Evolutionary conservation across 306 rosid species (phyloP).

Genomic region (Castanea sativa): DNA sequence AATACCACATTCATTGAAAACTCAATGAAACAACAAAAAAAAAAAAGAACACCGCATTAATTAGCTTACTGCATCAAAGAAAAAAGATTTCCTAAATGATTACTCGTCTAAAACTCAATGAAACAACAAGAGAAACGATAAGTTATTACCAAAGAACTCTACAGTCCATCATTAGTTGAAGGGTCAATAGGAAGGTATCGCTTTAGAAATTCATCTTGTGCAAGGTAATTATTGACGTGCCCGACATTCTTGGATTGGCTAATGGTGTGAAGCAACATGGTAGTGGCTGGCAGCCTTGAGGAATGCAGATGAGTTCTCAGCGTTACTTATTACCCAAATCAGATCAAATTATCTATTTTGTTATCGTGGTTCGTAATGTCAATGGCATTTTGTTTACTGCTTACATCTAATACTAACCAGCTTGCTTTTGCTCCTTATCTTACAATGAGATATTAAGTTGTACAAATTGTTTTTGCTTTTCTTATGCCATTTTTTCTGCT

Average conservation of each 20-base stretch:
- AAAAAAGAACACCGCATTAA: conserved; percentile 74
- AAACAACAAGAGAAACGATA: background rate
- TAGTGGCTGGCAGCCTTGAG: conserved; percentile 75
- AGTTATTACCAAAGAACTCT: conserved; percentile 59
- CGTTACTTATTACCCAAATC: conserved; percentile 11
- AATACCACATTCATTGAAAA: conserved; percentile 87
- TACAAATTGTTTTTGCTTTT: too few relatives aligned
- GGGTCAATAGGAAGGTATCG: conserved; percentile 84
- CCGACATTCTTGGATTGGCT: conserved; percentile 96
- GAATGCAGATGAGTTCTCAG: conserved; percentile 81
- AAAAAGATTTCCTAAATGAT: conserved; percentile 1
- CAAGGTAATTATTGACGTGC: conserved; percentile 88
- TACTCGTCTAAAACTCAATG: background rate
- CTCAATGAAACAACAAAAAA: conserved; percentile 39
- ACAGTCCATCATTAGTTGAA: conserved; percentile 84
- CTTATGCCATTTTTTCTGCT: too few relatives aligned
- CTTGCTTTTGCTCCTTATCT: background rate
- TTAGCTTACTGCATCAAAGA: conserved; percentile 69
- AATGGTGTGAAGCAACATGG: conserved; percentile 91
- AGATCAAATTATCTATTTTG: background rate
- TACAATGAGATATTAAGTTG: too few relatives aligned
- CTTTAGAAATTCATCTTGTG: conserved; percentile 65
- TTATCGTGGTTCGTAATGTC: background rate
- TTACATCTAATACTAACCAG: background rate
- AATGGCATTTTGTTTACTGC: background rate